These are phyloP conservation scores for Striga hermonthica DNA, from an alignment of 305 asterid species.

Conservation along the genomic window DNA sequence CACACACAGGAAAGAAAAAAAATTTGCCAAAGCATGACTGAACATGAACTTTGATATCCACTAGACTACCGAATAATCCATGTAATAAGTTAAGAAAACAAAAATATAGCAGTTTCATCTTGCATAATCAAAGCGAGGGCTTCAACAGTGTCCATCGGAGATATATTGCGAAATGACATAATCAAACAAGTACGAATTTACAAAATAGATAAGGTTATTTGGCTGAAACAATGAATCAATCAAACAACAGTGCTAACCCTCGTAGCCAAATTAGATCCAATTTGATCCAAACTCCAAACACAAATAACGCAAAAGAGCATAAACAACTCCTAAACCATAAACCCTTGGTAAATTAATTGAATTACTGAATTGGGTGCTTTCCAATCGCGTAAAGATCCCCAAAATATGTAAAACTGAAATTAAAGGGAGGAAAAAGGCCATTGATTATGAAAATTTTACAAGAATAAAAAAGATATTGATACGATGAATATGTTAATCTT, in stretches of 20 bases:
- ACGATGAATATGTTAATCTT: slow-evolving; percentile 21
- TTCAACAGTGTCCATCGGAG: background rate
- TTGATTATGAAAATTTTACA: too few relatives aligned
- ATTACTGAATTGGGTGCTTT: background rate
- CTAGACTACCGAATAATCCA: background rate
- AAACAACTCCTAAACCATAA: background rate
- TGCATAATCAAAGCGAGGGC: background rate
- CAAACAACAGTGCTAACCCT: background rate
- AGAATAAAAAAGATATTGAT: background rate
- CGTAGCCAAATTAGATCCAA: slow-evolving; percentile 20
- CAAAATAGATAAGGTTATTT: background rate
- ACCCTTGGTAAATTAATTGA: too few relatives aligned
- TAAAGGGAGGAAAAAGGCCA: background rate
- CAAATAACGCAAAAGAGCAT: slow-evolving; percentile 7
- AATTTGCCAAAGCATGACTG: background rate
- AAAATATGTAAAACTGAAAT: background rate
- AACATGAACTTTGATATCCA: too few relatives aligned
- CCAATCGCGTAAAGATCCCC: background rate
- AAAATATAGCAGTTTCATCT: background rate
- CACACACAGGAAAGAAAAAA: too few relatives aligned
- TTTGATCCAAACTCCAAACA: slow-evolving; percentile 22
- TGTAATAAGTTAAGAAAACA: background rate
- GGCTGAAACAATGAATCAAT: background rate
- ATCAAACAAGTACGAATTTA: too few relatives aligned
- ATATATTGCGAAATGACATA: too few relatives aligned